A percentile compares a stretch with the other conserved stretches of the same genome.
These are phyloP conservation scores for Yarrowia phangngaensis DNA, from an alignment of 805 yeast genomes.

Conservation along the genomic window DNA sequence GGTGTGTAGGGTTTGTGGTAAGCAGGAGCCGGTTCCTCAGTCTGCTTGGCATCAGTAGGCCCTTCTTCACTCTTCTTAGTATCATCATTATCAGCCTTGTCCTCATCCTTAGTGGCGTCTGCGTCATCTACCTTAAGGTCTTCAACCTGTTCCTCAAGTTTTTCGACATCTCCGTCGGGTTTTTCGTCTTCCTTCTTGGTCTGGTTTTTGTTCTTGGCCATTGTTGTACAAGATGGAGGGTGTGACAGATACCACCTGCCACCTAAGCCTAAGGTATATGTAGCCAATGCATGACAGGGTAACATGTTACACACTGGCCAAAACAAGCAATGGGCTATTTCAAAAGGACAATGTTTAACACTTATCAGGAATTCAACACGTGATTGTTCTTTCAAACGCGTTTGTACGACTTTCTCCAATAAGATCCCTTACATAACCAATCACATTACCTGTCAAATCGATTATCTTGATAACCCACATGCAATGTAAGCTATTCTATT, in stretches of 20 bases:
- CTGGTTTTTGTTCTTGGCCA: conserved; percentile 19
- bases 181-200: conserved; percentile 16
- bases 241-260: conserved; percentile 23
- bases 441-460: too few species aligned
- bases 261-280: too few species aligned
- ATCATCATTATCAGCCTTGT: neutral
- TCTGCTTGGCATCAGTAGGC: conserved; percentile 5
- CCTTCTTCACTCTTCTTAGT: neutral
- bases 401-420: too few species aligned
- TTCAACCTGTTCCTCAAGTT: conserved; percentile 9
- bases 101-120: conserved; percentile 26
- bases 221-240: neutral
- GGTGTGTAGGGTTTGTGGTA: conserved; percentile 24
- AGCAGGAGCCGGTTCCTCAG: conserved; percentile 26
- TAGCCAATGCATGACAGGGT: too few species aligned
- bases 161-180: conserved; percentile 7
- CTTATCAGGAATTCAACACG: too few species aligned
- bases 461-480: too few species aligned
- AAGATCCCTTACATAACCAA: too few species aligned
- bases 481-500: too few species aligned
- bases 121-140: conserved; percentile 13
- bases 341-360: neutral
- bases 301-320: too few species aligned
- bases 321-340: neutral
- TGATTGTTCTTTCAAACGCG: too few species aligned